These are phyloP conservation scores for Coleophoma crateriformis DNA, from an alignment of 2,329 filamentous ascomycete genomes.

Conservation along the genomic window DNA sequence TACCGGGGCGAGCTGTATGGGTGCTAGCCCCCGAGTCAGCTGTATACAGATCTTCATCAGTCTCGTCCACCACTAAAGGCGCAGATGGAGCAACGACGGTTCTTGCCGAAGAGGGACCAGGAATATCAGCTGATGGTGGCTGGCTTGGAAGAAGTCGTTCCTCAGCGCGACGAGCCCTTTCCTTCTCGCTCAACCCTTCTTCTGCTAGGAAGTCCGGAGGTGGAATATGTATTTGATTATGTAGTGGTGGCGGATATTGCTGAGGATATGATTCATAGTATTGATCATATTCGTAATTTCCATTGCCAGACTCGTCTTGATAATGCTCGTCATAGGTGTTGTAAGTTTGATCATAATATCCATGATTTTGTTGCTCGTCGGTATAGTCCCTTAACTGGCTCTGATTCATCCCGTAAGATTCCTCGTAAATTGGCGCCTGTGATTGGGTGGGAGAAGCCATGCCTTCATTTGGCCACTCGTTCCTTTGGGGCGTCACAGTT, in stretches of 20 bases:
- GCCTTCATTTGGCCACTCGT: slow-evolving; percentile 12
- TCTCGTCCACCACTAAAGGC: slow-evolving; percentile 12
- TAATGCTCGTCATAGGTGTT: slow-evolving; percentile 21
- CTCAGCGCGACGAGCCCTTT: slow-evolving; percentile 72
- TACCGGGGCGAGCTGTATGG: slow-evolving; percentile 5
- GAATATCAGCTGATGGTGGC: slow-evolving; percentile 48
- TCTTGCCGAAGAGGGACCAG: slow-evolving; percentile 34
- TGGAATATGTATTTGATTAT: slow-evolving; percentile 46
- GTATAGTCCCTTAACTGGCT: slow-evolving; percentile 1
- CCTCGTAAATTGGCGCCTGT: slow-evolving; percentile 17
- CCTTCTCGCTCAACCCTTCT: slow-evolving; percentile 70
- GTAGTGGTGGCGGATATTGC: slow-evolving; percentile 25
- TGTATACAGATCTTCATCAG: slow-evolving; percentile 47
- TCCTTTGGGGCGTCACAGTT: slow-evolving; percentile 6
- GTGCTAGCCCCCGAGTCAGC: slow-evolving; percentile 32
- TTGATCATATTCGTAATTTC: slow-evolving; percentile 21
- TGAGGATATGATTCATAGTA: slow-evolving; percentile 25
- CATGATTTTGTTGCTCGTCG: slow-evolving; percentile 17
- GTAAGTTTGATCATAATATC: slow-evolving; percentile 26
- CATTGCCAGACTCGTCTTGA: slow-evolving; percentile 9
- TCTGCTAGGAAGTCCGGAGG: slow-evolving; percentile 56
- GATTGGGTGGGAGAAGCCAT: slow-evolving; percentile 7
- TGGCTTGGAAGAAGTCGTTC: slow-evolving; percentile 75
- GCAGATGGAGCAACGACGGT: slow-evolving; percentile 32
- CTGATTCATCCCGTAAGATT: slow-evolving; percentile 7